These are phyloP conservation scores for Sclerotinia trifoliorum DNA, from an alignment of 2,329 filamentous ascomycete genomes.

Conservation along the genomic window DNA sequence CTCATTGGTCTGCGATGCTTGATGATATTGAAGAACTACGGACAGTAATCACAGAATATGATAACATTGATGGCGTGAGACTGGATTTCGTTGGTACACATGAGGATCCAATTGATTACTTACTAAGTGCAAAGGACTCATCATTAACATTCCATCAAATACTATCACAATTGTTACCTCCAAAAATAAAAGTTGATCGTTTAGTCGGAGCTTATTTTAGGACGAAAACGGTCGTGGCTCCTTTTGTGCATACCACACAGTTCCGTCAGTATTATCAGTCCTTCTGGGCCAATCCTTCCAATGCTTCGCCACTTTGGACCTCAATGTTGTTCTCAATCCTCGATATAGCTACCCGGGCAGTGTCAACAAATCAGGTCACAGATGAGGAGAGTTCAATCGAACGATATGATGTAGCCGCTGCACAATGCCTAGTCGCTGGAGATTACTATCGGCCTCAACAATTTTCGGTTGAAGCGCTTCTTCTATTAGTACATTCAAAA, in stretches of 20 bases:
- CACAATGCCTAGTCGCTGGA: constrained; percentile 50
- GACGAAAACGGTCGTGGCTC: constrained; percentile 26
- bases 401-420: constrained; percentile 37
- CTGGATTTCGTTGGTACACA: background rate
- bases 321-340: constrained; percentile 35
- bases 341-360: constrained; percentile 24
- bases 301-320: constrained; percentile 31
- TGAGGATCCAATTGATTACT: no score
- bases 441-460: constrained; percentile 50
- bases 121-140: background rate
- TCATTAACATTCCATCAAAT: constrained; percentile 25
- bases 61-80: background rate
- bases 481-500: constrained; percentile 52
- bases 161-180: constrained; percentile 28
- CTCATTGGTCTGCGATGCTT: constrained; percentile 33
- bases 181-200: constrained; percentile 29
- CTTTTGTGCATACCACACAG: constrained; percentile 31
- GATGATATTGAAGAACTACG: constrained; percentile 33
- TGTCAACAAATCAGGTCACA: constrained; percentile 1
- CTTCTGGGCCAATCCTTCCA: constrained; percentile 28
- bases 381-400: background rate
- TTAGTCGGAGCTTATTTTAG: constrained; percentile 30
- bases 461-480: constrained; percentile 49
- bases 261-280: constrained; percentile 32
- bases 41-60: constrained; percentile 15